These are phyloP conservation scores for Quercus ilex DNA, from an alignment of 306 rosid genomes.

Conservation along the genomic window DNA sequence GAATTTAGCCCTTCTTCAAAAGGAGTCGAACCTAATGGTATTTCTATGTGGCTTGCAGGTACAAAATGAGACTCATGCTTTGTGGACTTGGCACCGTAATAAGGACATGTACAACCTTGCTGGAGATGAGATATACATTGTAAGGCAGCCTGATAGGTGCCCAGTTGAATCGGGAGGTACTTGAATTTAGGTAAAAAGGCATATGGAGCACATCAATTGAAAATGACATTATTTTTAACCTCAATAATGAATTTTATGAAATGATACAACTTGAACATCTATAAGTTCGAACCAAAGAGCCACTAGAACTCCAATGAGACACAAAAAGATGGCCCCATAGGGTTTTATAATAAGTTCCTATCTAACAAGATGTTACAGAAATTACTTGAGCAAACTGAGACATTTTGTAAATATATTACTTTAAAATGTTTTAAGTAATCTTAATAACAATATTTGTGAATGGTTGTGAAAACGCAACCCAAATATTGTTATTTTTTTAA, in stretches of 20 bases:
- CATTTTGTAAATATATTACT: background rate
- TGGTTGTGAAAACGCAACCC: background rate
- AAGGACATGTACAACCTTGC: slow-evolving; percentile 51
- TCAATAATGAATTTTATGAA: background rate
- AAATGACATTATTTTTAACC: background rate
- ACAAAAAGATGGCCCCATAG: background rate
- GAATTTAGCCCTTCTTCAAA: background rate
- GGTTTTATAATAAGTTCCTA: background rate
- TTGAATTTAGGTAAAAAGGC: slow-evolving; percentile 16
- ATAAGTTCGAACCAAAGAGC: background rate
- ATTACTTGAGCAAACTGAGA: background rate
- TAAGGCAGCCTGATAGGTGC: slow-evolving; percentile 75
- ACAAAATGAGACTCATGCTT: slow-evolving; percentile 82
- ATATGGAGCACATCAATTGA: background rate
- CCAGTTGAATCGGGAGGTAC: slow-evolving; percentile 27
- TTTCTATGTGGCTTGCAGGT: slow-evolving; percentile 40
- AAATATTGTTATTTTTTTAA: background rate
- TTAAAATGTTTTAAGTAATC: background rate
- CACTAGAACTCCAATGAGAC: background rate
- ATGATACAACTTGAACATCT: background rate
- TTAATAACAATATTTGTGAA: background rate
- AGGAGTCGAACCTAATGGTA: slow-evolving; percentile 12
- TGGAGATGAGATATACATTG: slow-evolving; percentile 76
- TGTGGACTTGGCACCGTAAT: slow-evolving; percentile 92
- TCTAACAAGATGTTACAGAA: background rate